Base-by-base conservation (phyloP, 1,139 yeast genomes). In the Hemisphaericaspora xylanilytica region DNA sequence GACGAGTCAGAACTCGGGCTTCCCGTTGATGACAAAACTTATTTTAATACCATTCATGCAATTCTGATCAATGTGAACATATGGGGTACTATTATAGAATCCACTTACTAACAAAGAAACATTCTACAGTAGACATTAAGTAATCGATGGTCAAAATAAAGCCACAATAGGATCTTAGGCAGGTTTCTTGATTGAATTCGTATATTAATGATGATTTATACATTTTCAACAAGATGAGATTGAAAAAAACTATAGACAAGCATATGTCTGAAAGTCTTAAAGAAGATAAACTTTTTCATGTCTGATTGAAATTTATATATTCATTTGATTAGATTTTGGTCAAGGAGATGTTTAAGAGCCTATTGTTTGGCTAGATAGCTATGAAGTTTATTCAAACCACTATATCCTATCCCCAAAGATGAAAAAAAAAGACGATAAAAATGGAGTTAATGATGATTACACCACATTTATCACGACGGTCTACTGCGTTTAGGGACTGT, bases 391-490 rank as follows among this genome's bases (percentile, higher is more conserved):
- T 28, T 35, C 29, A 27, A 33, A 20, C 28, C 9, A 26, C 30
- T 20, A 28, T 33, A 28, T 28, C 36, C 36, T 33, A 27, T n/a
- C n/a, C n/a, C n/a, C n/a, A n/a, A n/a, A n/a, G n/a, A n/a, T 27
- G 14, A 26, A 15, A 12, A 21, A 28, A 28, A 5, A 28, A 18
- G 14, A 28, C 4, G 18, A 6, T 14, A 5, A 15, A 3, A 15
- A 11, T n/a, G 22, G 7, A 28, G 85, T 85, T 82, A 75, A 89
- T 89, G 97, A 87, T 85, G 94, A 83, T 70, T 73, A 69, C 67
- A 85, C 92, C 87, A 86, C 78, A 73, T 82, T 41, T 61, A 51
- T 90, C 97, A 90, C 97, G 97, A 90, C 97, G 97, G 97, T 90
- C 97, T 84, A 85, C 97, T 89, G 96, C 75, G 90, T 82, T 78